Conservation (phyloP, 257 asterid genomes). For the Nicotiana tomentosiformis region DNA sequence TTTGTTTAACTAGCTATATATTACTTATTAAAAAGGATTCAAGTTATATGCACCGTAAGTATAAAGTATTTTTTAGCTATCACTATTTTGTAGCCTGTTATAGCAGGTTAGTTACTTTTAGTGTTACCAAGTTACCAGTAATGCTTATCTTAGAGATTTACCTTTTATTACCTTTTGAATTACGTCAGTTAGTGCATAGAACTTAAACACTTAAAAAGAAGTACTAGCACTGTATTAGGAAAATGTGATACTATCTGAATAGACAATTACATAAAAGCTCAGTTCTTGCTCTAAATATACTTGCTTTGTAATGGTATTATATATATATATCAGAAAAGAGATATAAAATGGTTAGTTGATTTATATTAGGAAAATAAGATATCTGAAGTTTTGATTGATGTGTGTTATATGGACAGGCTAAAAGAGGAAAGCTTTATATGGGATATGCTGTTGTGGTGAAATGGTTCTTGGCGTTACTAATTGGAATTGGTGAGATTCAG, state of each 20-base stretch:
- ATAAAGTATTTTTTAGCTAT: no score
- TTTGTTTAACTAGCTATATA: background rate
- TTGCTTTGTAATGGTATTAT: background rate
- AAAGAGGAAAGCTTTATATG: slow-evolving; percentile 72
- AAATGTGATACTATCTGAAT: background rate
- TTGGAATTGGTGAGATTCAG: slow-evolving; percentile 75
- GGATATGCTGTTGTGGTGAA: slow-evolving; percentile 75
- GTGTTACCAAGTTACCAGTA: no score
- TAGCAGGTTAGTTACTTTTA: no score
- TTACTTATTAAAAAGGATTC: background rate
- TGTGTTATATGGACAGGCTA: slow-evolving; percentile 51
- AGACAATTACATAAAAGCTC: background rate
- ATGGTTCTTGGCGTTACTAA: slow-evolving; percentile 84
- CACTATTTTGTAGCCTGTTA: no score
- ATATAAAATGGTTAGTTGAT: background rate
- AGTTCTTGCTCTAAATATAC: background rate
- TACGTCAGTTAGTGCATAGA: no score
- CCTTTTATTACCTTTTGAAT: no score
- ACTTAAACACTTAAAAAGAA: no score
- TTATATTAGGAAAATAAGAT: background rate
- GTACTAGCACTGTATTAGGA: background rate
- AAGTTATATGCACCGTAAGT: no score
- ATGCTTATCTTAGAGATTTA: no score
- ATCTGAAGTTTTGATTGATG: slow-evolving; percentile 13
- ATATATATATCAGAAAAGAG: no score